Conservation (phyloP, 495 filamentous ascomycete species). For the Halenospora varia region DNA sequence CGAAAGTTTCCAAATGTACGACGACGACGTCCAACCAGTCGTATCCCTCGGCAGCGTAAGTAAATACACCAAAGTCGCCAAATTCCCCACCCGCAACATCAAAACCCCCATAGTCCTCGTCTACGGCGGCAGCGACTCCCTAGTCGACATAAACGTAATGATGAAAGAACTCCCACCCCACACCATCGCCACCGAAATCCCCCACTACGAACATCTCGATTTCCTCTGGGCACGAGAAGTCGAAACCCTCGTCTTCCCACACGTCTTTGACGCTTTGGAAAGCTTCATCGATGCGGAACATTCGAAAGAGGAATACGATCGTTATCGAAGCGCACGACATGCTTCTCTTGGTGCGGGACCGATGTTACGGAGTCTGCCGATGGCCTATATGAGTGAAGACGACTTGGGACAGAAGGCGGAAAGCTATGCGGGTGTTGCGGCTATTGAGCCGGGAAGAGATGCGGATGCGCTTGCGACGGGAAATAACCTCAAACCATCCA, state of each 20-base stretch:
- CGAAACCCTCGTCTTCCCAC: constrained; percentile 76
- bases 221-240: constrained; percentile 94
- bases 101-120: constrained; percentile 90
- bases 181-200: constrained; percentile 78
- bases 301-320: constrained; percentile 45
- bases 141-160: constrained; percentile 95
- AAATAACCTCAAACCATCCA: not conserved
- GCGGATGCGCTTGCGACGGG: constrained; percentile 1
- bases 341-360: constrained; percentile 13
- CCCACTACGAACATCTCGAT: constrained; percentile 93
- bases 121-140: constrained; percentile 88
- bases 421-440: constrained; percentile 11
- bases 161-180: constrained; percentile 77
- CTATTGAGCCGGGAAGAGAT: not conserved
- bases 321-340: constrained; percentile 23
- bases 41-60: constrained; percentile 36
- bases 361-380: not conserved
- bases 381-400: constrained; percentile 21
- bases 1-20: constrained; percentile 94
- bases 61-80: constrained; percentile 78
- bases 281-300: constrained; percentile 52
- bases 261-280: constrained; percentile 84
- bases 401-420: constrained; percentile 7
- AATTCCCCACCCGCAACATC: constrained; percentile 95
- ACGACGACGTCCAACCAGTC: constrained; percentile 74